Evolutionary conservation across 805 yeast genomes (phyloP), one percentile per base, ranked within the genome.

Genomic region (Starmerella bombi): DNA sequence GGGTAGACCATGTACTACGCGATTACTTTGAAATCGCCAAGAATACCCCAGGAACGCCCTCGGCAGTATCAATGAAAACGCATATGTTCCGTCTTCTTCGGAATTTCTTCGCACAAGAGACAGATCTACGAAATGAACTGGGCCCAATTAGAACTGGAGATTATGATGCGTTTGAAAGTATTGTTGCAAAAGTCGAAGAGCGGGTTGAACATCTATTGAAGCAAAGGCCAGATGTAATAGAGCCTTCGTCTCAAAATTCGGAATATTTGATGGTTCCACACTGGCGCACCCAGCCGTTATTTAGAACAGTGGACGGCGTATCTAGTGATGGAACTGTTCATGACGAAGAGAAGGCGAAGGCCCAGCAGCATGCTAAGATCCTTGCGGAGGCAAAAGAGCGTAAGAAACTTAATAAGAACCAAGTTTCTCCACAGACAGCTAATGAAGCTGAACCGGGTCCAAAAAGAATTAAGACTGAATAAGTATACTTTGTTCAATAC

Each of bases 221-320:
- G 4, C 62, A 70, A 36, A 22, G 32, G 15, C 21, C 7, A 14
- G 45, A 37, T n/a, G 22, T 12, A 3, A 36, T 34, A 7, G 34
- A n/a, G 10, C 22, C 18, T 12, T 20, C 17, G 4, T 67, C 64
- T 1, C 66, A 74, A 41, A 74, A 75, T n/a, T 65, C 61, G 3
- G 95, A 84, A 53, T 88, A 91, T 58, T 75, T 75, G 57, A 71
- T 69, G 4, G 74, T 88, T 14, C 97, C 98, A 1, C 85, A 80
- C 58, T 88, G 97, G 97, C 71, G 97, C 53, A 77, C 94, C 49
- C 98, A 88, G 61, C 98, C 98, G 2, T 80, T 82, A 57, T 88
- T 88, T 67, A 70, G 98, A 52, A 76, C 78, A 2, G 94, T 88
- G 1, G 72, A 83, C 57, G 97, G 97, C 18, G 75, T 72, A 2